Base-by-base conservation (phyloP, 805 yeast genomes). In the Priceomyces medius region DNA sequence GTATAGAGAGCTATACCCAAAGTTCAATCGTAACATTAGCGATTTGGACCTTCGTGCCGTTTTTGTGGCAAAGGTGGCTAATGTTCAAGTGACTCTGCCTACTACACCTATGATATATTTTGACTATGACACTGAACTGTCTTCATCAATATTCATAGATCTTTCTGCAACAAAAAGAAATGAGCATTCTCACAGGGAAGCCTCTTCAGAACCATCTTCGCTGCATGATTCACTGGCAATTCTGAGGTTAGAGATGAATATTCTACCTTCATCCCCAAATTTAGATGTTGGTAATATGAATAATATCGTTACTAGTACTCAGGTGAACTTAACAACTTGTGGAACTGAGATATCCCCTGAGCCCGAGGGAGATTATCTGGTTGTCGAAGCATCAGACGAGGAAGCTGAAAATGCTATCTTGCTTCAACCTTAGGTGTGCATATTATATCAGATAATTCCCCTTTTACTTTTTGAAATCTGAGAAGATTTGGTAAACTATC, bases 321-420 rank as follows among this genome's bases (percentile, higher is more conserved):
- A 4, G 34, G 41, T 10, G 42, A 29, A 20, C 6, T 7, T 20
- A 16, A 8, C 16, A 5, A 13, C 7, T 7, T 17, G 18, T 17
- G 29, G 20, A 29, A 20, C 6, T 20, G 10, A 19, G 12, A 14
- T 23, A 14, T n/a, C 16, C 6, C 9, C 24, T 21, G 24, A 21
- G 9, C 9, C 24, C 24, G 9, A 21, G n/a, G n/a, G n/a, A 21
- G 13, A 38, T 20, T 37, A 42, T 18, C 60, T 55, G 61, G 54
- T 54, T 6, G 57, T 65, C 3, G 67, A 60, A 28, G 68, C 56
- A 7, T 63, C 68, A 2, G 69, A 65, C 24, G 66, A 62, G 28
- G 68, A 61, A 18, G 50, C 19, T n/a, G 23, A 19, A 18, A 20
- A 32, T 12, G 24, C 35, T 6, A 19, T 32, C 21, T 4, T 32